Evolutionary conservation across 2,329 filamentous ascomycete genomes (phyloP).

Genomic region (Leptographium procerum): DNA sequence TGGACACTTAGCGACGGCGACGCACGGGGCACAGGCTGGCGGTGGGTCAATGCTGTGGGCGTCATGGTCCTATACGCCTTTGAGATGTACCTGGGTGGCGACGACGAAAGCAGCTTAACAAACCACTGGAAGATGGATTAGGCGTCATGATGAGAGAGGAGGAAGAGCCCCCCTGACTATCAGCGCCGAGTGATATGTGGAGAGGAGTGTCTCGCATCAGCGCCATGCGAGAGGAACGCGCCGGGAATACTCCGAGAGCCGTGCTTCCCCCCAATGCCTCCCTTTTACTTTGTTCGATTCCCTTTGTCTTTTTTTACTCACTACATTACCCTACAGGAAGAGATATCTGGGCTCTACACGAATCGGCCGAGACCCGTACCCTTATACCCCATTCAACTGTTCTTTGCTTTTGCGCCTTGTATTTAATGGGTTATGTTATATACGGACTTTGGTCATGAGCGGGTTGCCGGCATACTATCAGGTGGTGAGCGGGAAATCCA

Average conservation of each 20-base stretch:
- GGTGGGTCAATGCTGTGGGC: slow-evolving; percentile 83
- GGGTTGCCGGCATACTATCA: background rate
- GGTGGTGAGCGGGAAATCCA: background rate
- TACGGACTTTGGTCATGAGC: slow-evolving; percentile 2
- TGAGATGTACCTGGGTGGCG: slow-evolving; percentile 77
- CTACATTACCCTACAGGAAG: background rate
- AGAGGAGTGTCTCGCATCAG: background rate
- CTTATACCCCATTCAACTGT: slow-evolving; percentile 1
- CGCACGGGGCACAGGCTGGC: slow-evolving; percentile 73
- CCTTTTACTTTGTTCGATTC: background rate
- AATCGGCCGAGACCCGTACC: background rate
- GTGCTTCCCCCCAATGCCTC: background rate
- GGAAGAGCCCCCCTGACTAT: background rate
- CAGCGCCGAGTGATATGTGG: background rate
- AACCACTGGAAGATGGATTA: slow-evolving; percentile 90
- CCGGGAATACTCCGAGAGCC: background rate
- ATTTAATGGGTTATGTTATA: slow-evolving; percentile 4
- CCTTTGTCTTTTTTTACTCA: background rate
- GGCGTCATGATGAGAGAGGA: slow-evolving; percentile 21
- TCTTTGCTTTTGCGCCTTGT: slow-evolving; percentile 1
- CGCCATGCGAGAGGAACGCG: background rate
- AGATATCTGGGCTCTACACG: background rate
- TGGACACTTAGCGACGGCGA: slow-evolving; percentile 82
- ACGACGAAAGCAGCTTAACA: slow-evolving; percentile 61
- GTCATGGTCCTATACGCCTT: slow-evolving; percentile 87